Evolutionary conservation across 441 rosid genomes (phyloP), one percentile per base, ranked within the genome.

Genomic region (Aleurites moluccanus): DNA sequence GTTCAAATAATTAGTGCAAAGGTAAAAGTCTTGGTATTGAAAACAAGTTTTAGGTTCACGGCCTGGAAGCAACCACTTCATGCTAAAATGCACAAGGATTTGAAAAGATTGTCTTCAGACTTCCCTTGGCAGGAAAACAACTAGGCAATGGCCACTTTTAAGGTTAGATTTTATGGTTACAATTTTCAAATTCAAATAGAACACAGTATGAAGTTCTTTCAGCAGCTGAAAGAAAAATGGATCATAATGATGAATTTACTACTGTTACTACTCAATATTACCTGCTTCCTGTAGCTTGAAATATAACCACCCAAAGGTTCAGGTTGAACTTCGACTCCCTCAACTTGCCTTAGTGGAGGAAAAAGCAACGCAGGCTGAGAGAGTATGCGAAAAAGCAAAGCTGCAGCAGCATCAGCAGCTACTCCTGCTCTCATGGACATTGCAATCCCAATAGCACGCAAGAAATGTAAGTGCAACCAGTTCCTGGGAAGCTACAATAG

Each of bases 391-490:
- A 96, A 96, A 69, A 96, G 98, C 79, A 96, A 87, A 67, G 99
- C 99, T 62, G 97, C 99, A 10, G 99, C 99, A 76, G 98, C 98
- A 82, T 96, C 99, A 67, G 99, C 97, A 77, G 99, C 99, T 74
- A 96, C 90, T 75, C 98, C 98, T 49, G 88, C 97, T 83, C 99
- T 89, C 99, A 93, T 96, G 76, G 99, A 96, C 98, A 96, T 96
- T 45, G 98, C 99, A 61, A 88, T 90, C 74, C 99, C 99, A 69
- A 96, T 96, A 55, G 99, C 99, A 68, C 99, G 96, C 88, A 96
- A 86, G 86, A 96, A 96, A 80, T 96, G 99, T 87, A 96, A 85
- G 85, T 96, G 99, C 98, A 96, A 88, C 99, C 99, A 96, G 82
- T 96, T 96, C 83, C 94, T 88, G 38, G 99, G 99, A 81, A 96